Evolutionary conservation across 495 filamentous ascomycete species (phyloP), one percentile per base, ranked within the genome.

Genomic region (Penicillium roqueforti): DNA sequence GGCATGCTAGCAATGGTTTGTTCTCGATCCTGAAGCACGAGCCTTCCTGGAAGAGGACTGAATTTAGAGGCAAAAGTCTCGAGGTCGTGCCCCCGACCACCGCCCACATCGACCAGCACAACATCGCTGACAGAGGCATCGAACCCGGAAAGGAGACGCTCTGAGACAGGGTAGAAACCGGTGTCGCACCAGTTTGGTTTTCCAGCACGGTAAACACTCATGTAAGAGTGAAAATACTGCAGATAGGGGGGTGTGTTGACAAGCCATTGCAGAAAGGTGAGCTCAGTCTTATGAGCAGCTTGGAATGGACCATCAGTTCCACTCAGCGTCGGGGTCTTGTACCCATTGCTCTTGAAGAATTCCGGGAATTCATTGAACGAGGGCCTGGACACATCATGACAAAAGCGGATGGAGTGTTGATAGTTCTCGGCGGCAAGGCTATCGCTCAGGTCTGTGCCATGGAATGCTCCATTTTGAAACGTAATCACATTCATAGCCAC

Each of bases 31-130:
- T 83, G 76, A 0, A 82, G 57, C 9, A 83, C 61, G 4, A 83
- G 47, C 4, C 60, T 62, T 3, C 78, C 80, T 0, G 67, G 68
- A 0, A 65, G 16, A 11, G 61, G 32, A 1, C 63, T 62, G 44
- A 66, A 58, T 18, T 72, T 61, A 2, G 32, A 14, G 6, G 48
- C 54, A 51, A 84, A 76, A 3, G 58, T 56, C 6, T 61, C 47
- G 0, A 81, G 54, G 43, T 83, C 77, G 44, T 82, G 75, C 2
- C 80, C 81, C 1, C 59, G 37, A 10, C 68, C 69, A 14, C 79
- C 82, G 22, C 72, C 81, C 1, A 83, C 67, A 63, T 85, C 81
- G 14, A 84, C 78, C 2, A 84, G 56, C 2, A 85, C 58, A n/a
- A 73, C 66, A 1, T 63, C 60, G 16, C 65, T 54, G 14, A 23